phyloP scores from a whole-genome alignment of 2,329 filamentous ascomycete species.

The Didymella glomerata region DNA sequence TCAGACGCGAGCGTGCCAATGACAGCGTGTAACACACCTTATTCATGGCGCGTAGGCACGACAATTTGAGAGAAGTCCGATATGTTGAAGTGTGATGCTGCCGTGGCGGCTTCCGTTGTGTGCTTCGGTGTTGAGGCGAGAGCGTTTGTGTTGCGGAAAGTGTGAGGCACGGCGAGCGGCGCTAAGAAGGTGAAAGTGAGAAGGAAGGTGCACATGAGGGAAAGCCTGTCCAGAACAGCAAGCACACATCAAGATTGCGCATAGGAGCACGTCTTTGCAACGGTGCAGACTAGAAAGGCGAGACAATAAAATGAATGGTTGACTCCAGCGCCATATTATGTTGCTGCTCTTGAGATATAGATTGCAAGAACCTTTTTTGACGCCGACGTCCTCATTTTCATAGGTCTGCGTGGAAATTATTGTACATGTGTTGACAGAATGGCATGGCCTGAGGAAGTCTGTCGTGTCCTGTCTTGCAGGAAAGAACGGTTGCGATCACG shows the following conservation, averaged over 20 bases:
- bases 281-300: not conserved
- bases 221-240: not conserved
- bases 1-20: no score
- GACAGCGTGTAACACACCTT: no score
- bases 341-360: not conserved
- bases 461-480: not conserved
- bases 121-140: not conserved
- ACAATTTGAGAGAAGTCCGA: no score
- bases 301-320: not conserved
- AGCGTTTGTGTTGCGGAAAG: not conserved
- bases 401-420: not conserved
- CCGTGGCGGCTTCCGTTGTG: not conserved
- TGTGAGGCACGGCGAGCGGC: not conserved
- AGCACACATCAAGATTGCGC: not conserved
- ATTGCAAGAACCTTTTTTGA: not conserved
- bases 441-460: not conserved
- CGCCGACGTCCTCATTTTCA: not conserved
- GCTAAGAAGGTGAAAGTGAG: not conserved
- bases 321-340: not conserved
- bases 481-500: not conserved
- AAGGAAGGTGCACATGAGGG: not conserved
- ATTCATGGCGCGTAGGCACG: no score
- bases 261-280: not conserved
- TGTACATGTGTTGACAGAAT: not conserved
- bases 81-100: not conserved